Percentiles rank a stretch among this genome's conserved stretches.
Conservation (phyloP, 2,329 filamentous ascomycete species). For the Apiospora arundinis region DNA sequence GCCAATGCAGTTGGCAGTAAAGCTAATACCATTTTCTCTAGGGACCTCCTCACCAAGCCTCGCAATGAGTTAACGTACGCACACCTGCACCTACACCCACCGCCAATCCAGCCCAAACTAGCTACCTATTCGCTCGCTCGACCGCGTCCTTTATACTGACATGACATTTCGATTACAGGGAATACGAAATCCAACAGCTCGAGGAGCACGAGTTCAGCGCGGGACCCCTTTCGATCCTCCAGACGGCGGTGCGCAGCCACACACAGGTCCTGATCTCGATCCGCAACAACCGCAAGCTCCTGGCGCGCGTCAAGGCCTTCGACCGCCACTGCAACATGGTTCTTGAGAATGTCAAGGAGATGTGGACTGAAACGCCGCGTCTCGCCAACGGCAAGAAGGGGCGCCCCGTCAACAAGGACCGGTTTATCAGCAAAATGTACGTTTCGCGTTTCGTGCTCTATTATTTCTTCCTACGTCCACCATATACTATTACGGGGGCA, state of each 20-base stretch:
- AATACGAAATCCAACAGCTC: constrained; percentile 63
- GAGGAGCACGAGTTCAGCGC: constrained; percentile 82
- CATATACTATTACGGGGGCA: neutral
- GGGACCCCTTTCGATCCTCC: constrained; percentile 88
- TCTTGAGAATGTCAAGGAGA: constrained; percentile 95
- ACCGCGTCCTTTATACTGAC: constrained; percentile 39
- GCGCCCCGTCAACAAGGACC: constrained; percentile 92
- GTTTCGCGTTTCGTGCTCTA: constrained; percentile 40
- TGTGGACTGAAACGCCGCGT: constrained; percentile 96
- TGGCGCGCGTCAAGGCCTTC: constrained; percentile 97
- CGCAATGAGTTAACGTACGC: constrained; percentile 90
- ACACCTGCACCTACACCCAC: constrained; percentile 22
- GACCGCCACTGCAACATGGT: constrained; percentile 99
- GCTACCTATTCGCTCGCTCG: constrained; percentile 43
- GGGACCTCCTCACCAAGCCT: constrained; percentile 88
- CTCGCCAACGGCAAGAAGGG: constrained; percentile 87
- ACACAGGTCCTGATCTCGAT: constrained; percentile 96
- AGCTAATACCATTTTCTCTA: constrained; percentile 46
- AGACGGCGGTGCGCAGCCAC: constrained; percentile 94
- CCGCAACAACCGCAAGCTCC: constrained; percentile 97
- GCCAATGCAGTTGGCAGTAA: constrained; percentile 22
- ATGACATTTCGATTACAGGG: constrained; percentile 33
- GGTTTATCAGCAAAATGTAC: constrained; percentile 97
- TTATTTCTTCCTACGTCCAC: neutral
- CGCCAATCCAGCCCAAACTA: constrained; percentile 24